These are phyloP conservation scores for Limtongozyma cylindracea DNA, from an alignment of 805 yeast genomes.

Conservation along the genomic window DNA sequence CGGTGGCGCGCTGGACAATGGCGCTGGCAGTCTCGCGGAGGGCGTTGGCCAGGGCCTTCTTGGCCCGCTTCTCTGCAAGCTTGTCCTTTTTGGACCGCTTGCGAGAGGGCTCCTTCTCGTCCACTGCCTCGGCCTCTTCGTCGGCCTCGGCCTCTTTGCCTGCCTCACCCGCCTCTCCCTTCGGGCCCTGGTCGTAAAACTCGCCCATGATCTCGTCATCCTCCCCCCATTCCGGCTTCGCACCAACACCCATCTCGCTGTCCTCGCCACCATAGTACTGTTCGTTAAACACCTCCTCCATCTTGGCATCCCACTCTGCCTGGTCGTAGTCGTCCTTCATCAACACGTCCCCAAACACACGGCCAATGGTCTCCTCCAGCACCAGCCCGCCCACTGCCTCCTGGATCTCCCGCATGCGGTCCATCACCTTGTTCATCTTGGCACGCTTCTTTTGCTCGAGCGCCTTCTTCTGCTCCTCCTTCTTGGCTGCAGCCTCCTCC, in stretches of 20 bases:
- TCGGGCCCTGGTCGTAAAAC: conserved; percentile 6
- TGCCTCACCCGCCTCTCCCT: conserved; percentile 4
- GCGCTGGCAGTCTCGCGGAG: too few relatives aligned
- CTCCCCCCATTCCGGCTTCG: conserved; percentile 47
- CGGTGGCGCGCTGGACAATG: too few relatives aligned
- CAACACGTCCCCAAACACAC: conserved; percentile 49
- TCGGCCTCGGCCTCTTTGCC: conserved; percentile 3
- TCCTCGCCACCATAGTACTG: conserved; percentile 34
- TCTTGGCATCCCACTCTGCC: conserved; percentile 72
- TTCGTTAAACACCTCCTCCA: conserved; percentile 71
- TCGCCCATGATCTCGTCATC: conserved; percentile 15
- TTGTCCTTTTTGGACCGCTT: conserved; percentile 27
- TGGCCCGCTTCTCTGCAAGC: conserved; percentile 25
- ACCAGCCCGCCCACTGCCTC: conserved; percentile 44
- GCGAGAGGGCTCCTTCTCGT: conserved; percentile 6
- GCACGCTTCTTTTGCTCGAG: conserved; percentile 47
- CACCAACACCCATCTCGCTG: too few relatives aligned
- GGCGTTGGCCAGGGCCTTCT: conserved; percentile 54
- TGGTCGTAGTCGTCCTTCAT: conserved; percentile 76
- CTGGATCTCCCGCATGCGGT: conserved; percentile 36
- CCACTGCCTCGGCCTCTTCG: conserved; percentile 3
- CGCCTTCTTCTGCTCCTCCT: conserved; percentile 27
- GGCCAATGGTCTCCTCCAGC: conserved; percentile 29
- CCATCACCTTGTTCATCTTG: conserved; percentile 57
- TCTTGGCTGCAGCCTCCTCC: conserved; percentile 23